phyloP scores from a whole-genome alignment of 139 green algal species.

The Marvania coccoides region DNA sequence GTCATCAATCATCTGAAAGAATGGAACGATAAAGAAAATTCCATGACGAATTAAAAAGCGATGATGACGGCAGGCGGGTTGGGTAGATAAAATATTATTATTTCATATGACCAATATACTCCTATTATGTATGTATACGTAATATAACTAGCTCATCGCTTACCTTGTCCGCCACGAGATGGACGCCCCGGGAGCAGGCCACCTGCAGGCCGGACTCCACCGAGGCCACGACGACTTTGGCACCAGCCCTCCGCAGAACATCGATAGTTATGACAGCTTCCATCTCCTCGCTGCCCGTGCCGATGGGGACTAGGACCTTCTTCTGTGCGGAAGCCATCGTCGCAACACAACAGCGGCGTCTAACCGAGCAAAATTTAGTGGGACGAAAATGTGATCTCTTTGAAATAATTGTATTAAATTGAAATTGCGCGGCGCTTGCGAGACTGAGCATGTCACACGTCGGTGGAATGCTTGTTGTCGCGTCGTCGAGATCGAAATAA shows the following conservation, averaged over 20 bases:
- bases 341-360: not conserved
- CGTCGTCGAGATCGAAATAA: too few species aligned
- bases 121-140: conserved; percentile 3
- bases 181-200: conserved; percentile 60
- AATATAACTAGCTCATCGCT: too few species aligned
- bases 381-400: too few species aligned
- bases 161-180: conserved; percentile 73
- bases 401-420: too few species aligned
- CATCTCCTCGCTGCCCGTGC: conserved; percentile 83
- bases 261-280: conserved; percentile 84
- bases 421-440: too few species aligned
- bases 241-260: conserved; percentile 77
- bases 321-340: conserved; percentile 29
- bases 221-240: conserved; percentile 69
- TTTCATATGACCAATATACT: not conserved
- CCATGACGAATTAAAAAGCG: not conserved
- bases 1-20: conserved; percentile 35
- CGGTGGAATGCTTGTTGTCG: too few species aligned
- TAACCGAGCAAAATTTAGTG: too few species aligned
- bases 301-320: conserved; percentile 75
- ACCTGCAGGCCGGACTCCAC: conserved; percentile 58
- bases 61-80: not conserved
- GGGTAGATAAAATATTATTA: not conserved
- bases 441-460: too few species aligned
- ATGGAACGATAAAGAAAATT: not conserved